Conservation (phyloP, 2,329 filamentous ascomycete genomes). For the Monilinia polystroma region DNA sequence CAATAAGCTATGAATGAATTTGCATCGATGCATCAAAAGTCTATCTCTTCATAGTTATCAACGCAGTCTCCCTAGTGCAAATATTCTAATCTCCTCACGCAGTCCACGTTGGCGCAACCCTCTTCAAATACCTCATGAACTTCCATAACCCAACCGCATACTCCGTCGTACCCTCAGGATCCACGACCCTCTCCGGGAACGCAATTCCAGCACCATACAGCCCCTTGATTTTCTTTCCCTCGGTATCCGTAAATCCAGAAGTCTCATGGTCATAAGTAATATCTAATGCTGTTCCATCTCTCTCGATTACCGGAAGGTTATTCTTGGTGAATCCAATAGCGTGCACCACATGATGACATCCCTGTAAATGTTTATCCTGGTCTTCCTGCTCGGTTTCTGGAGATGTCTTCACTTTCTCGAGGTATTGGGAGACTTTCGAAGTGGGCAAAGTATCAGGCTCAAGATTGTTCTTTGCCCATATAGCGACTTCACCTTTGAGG, state of each 20-base stretch:
- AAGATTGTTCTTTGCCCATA: conserved; percentile 58
- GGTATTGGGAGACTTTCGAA: conserved; percentile 35
- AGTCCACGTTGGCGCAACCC: conserved; percentile 53
- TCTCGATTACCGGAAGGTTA: conserved; percentile 49
- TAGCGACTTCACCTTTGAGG: conserved; percentile 59
- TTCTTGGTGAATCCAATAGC: conserved; percentile 58
- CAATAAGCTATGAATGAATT: conserved; percentile 5
- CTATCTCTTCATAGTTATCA: background rate
- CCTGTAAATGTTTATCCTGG: conserved; percentile 49
- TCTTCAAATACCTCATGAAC: conserved; percentile 62
- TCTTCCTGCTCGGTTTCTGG: conserved; percentile 44
- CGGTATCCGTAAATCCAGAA: conserved; percentile 49
- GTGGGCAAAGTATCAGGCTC: conserved; percentile 50
- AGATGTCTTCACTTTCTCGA: conserved; percentile 36
- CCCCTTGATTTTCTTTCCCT: conserved; percentile 47
- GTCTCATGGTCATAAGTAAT: conserved; percentile 42
- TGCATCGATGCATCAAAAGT: background rate
- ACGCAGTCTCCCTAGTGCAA: background rate
- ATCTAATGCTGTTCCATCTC: conserved; percentile 32
- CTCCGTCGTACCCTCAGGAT: conserved; percentile 61
- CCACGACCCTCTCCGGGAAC: conserved; percentile 59
- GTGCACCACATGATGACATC: conserved; percentile 54
- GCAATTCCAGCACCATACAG: conserved; percentile 63
- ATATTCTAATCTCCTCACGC: conserved; percentile 1
- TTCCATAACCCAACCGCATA: conserved; percentile 63